Percentiles rank a stretch among this genome's conserved stretches.
Evolutionary conservation across 306 rosid species (phyloP).

Genomic region (Fagus crenata): DNA sequence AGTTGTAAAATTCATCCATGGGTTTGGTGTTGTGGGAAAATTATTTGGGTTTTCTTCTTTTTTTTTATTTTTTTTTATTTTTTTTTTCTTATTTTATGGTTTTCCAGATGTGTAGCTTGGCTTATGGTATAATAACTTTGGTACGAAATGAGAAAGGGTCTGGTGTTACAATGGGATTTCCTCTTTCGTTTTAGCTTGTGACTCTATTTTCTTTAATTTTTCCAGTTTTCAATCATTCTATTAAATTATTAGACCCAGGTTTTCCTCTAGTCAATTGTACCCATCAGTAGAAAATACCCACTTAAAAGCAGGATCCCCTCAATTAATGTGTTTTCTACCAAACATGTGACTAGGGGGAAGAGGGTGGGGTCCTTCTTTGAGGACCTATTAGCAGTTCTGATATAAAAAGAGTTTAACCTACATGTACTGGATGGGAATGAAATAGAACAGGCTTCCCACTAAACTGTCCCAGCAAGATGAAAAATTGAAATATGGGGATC

Average conservation of each 20-base stretch:
- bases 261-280: neutral
- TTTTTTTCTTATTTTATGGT: conserved; percentile 37
- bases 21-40: conserved; percentile 46
- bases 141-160: conserved; percentile 44
- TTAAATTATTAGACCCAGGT: neutral
- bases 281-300: neutral
- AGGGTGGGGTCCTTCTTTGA: too few relatives aligned
- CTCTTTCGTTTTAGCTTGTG: conserved; percentile 17
- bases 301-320: neutral
- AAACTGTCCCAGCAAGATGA: too few relatives aligned
- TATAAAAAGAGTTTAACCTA: too few relatives aligned
- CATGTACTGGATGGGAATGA: too few relatives aligned
- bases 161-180: conserved; percentile 41
- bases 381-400: too few relatives aligned
- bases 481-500: too few relatives aligned
- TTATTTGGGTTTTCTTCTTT: conserved; percentile 6
- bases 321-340: neutral
- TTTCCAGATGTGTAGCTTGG: conserved; percentile 55
- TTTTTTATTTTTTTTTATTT: neutral
- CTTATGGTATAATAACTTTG: conserved; percentile 42
- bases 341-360: too few relatives aligned
- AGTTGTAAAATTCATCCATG: conserved; percentile 44
- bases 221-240: neutral
- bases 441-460: too few relatives aligned
- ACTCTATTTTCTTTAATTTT: neutral